Conservation (phyloP, 108 stramenopile species). For the Nitzschia inconspicua region DNA sequence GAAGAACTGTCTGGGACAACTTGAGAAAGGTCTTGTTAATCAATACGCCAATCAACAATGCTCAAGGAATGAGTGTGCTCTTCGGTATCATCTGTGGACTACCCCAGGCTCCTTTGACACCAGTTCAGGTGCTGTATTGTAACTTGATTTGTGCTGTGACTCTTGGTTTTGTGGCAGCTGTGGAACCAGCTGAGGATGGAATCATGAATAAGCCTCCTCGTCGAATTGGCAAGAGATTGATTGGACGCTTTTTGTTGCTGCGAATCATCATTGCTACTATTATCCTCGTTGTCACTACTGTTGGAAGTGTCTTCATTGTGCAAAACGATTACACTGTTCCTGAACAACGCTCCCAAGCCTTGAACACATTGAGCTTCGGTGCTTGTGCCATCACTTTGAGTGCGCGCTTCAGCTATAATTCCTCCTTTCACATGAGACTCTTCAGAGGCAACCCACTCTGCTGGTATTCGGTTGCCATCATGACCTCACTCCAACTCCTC, state of each 20-base stretch:
- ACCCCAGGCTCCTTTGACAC: constrained; percentile 52
- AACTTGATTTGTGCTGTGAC: constrained; percentile 86
- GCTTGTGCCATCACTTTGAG: constrained; percentile 74
- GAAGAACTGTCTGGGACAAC: constrained; percentile 84
- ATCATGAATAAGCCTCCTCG: constrained; percentile 78
- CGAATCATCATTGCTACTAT: constrained; percentile 66
- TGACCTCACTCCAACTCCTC: constrained; percentile 52
- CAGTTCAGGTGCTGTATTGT: constrained; percentile 78
- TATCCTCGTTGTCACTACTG: constrained; percentile 46
- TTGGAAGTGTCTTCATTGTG: constrained; percentile 52
- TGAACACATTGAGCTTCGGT: constrained; percentile 79
- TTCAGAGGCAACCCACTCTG: constrained; percentile 63
- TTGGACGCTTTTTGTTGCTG: constrained; percentile 71
- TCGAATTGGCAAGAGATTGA: constrained; percentile 72
- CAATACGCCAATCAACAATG: constrained; percentile 85
- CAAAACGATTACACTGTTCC: constrained; percentile 19
- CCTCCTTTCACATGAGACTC: constrained; percentile 47
- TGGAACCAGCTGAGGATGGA: constrained; percentile 83
- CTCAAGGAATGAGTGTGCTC: constrained; percentile 75
- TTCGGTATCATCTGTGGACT: constrained; percentile 63
- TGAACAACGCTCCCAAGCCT: constrained; percentile 49
- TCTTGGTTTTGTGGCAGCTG: constrained; percentile 78
- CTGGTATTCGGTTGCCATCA: constrained; percentile 50
- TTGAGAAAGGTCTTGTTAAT: constrained; percentile 71
- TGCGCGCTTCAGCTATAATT: constrained; percentile 74